Base-by-base conservation (phyloP, 1,139 yeast species). In the Candida dubliniensis region DNA sequence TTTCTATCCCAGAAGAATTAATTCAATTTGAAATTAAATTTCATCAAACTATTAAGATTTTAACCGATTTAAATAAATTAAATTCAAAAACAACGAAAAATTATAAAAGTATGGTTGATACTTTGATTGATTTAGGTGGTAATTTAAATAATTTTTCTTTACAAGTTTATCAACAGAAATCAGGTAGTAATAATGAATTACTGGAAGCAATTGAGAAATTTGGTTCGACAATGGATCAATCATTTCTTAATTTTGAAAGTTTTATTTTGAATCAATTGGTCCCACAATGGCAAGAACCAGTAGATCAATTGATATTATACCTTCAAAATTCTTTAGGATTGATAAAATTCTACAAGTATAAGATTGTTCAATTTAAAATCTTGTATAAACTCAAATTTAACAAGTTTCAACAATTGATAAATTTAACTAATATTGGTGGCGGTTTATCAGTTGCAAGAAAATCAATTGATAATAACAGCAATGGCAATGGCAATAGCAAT, bases 201-300 rank as follows among this genome's bases (percentile, higher is more conserved):
- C 67, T 74, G 41, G 56, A 61, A 36, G 50, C 65, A 6, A 64
- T 74, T 32, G 79, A 74, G 50, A 71, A 67, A 47, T 74, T 74
- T 53, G 79, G 79, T 2, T 69, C 76, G 7, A 69, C 76, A 2
- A 64, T 74, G 37, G 79, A 74, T 53, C 61, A 66, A 43, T 67
- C 61, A 44, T 74, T 71, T 45, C 57, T 74, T 36, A 69, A 66
- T 49, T 69, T 63, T 45, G 79, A 74, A 54, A 62, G 67, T 15
- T 74, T 71, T 47, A 53, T 70, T 3, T 54, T 62, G 34, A 58
- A 64, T 35, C 58, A 61, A 34, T 64, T 71, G 36, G 60, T 73
- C 7, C 75, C 78, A 1, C 63, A 68, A 42, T 74, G 77, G 77
- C 76, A 74, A 48, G 79, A 74, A 50, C 74, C 76, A 10, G 63